Conservation (phyloP, 495 filamentous ascomycete genomes). For the Cenococcum geophilum region DNA sequence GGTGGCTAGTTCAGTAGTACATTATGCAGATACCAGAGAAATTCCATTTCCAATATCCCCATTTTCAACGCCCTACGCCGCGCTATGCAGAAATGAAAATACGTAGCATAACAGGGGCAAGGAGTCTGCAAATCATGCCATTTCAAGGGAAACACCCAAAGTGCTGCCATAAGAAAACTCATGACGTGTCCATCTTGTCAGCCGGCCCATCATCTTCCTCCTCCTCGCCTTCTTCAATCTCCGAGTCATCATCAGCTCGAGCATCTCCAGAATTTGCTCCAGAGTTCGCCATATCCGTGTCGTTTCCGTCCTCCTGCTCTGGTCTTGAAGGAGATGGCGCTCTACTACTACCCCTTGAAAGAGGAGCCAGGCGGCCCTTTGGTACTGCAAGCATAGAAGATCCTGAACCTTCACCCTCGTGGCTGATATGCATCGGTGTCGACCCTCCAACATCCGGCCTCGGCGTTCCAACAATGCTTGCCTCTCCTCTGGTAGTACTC, state of each 20-base stretch:
- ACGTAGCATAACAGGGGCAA: background rate
- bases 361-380: constrained; percentile 32
- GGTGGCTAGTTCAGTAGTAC: background rate
- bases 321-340: constrained; percentile 41
- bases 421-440: constrained; percentile 47
- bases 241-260: constrained; percentile 47
- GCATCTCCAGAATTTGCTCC: constrained; percentile 35
- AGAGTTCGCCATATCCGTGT: constrained; percentile 36
- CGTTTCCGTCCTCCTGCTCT: constrained; percentile 14
- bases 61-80: constrained; percentile 4
- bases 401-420: constrained; percentile 33
- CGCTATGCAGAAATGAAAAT: constrained; percentile 17
- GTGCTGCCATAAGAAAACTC: background rate
- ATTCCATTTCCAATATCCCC: constrained; percentile 2
- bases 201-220: constrained; percentile 44
- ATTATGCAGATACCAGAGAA: background rate
- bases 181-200: constrained; percentile 62
- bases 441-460: constrained; percentile 50
- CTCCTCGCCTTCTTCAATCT: constrained; percentile 62
- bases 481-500: constrained; percentile 42
- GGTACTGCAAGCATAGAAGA: constrained; percentile 12
- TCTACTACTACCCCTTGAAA: constrained; percentile 34
- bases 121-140: background rate
- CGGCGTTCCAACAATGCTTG: constrained; percentile 58
- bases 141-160: background rate